phyloP scores from a whole-genome alignment of 306 rosid species.

The Sicyos edulis region DNA sequence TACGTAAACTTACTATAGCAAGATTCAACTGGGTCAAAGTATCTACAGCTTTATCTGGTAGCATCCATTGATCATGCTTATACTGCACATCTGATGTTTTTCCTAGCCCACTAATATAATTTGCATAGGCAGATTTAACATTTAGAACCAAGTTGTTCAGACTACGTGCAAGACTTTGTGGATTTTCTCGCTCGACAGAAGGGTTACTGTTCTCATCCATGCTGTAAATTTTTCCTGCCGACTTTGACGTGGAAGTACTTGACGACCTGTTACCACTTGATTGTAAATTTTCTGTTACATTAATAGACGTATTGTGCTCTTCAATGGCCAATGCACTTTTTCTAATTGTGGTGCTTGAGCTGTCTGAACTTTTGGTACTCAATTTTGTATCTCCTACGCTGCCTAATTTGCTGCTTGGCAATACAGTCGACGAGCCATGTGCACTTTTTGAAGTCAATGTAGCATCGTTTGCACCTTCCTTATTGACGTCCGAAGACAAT shows the following conservation, averaged over 20 bases:
- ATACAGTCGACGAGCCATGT: background rate
- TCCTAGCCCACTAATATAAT: conserved; percentile 35
- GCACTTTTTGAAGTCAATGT: conserved; percentile 6
- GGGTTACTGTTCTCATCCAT: conserved; percentile 35
- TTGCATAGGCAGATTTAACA: conserved; percentile 48
- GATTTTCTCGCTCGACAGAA: conserved; percentile 36
- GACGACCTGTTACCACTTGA: conserved; percentile 36
- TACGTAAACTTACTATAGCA: conserved; percentile 48
- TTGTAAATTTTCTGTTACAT: conserved; percentile 26
- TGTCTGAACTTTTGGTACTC: conserved; percentile 30
- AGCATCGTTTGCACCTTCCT: conserved; percentile 25
- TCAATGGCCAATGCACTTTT: conserved; percentile 18
- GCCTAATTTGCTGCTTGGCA: conserved; percentile 29
- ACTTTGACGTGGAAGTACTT: conserved; percentile 34
- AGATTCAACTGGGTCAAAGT: conserved; percentile 79
- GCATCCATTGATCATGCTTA: conserved; percentile 89
- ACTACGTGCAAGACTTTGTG: conserved; percentile 42
- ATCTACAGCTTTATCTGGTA: conserved; percentile 69
- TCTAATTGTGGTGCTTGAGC: conserved; percentile 9
- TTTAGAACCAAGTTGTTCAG: conserved; percentile 33
- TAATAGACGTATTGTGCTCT: conserved; percentile 27
- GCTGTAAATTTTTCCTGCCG: conserved; percentile 33
- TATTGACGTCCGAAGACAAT: conserved; percentile 31
- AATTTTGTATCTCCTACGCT: conserved; percentile 25
- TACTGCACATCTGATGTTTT: conserved; percentile 36